Evolutionary conservation across 768 basidiomycete genomes (phyloP), one percentile per base, ranked within the genome.

Genomic region (Tylopilus rubrobrunneus): DNA sequence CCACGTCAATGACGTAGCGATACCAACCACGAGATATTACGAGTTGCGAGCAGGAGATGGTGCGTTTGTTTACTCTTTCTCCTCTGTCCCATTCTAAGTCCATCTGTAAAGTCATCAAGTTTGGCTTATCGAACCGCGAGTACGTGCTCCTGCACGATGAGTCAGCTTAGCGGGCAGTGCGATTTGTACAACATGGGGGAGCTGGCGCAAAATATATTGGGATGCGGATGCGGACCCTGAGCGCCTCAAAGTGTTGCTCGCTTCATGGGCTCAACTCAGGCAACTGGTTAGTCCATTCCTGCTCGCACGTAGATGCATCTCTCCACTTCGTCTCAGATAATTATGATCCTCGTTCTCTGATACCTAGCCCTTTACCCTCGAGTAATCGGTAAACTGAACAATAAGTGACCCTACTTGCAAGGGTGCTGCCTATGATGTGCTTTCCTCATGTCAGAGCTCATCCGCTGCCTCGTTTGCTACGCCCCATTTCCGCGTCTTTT

Each of bases 81-180:
- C 15, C 43, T 23, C 40, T 15, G 15, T 19, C 59, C 48, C 15
- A 47, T 45, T 14, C 47, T 53, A 53, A 66, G 19, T 60, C 29
- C 25, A 25, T 51, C 17, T 51, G 39, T 4, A 40, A 62, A 93
- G 91, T 94, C 19, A 82, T 94, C 57, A 92, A 91, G 71, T 92
- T 93, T 61, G 91, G 91, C 4, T 77, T 84, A 56, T 92, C 89
- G 4, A 78, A 78, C 36, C 77, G 86, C 59, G 91, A 94, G 73
- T 94, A 92, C 68, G 91, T 94, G 12, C 75, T 94, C 40, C 74
- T 94, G 10, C 87, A 91, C 61, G 92, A 92, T 52, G 89, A 91
- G 49, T 84, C 79, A 36, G 61, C 74, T 47, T 83, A 64, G 52
- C 39, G n/a, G 42, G 15, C 9, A 29, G 37, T 15, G 23, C 37